Percentiles rank a stretch among this genome's conserved stretches.
phyloP scores from a whole-genome alignment of 306 rosid species.

The Notholithocarpus densiflorus region DNA sequence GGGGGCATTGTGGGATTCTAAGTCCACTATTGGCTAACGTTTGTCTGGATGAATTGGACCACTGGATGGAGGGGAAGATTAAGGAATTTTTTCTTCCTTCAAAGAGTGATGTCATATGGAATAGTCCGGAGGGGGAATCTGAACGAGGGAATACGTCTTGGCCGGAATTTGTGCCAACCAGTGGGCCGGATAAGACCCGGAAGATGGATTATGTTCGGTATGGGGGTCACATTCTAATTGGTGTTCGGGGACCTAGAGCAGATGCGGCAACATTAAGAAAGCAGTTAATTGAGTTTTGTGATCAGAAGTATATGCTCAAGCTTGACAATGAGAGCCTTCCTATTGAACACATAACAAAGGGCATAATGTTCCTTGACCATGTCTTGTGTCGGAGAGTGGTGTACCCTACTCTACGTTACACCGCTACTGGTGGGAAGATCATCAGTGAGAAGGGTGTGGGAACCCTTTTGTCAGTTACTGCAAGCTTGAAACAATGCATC shows the following conservation, averaged over 20 bases:
- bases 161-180: slow-evolving; percentile 98
- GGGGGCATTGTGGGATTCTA: slow-evolving; percentile 94
- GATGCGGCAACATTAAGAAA: slow-evolving; percentile 83
- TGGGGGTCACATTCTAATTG: slow-evolving; percentile 91
- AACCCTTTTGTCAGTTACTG: slow-evolving; percentile 87
- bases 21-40: slow-evolving; percentile 80
- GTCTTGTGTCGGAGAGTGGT: slow-evolving; percentile 92
- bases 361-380: slow-evolving; percentile 93
- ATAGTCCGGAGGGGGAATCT: slow-evolving; percentile 69
- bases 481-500: slow-evolving; percentile 90
- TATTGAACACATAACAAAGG: slow-evolving; percentile 93
- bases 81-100: slow-evolving; percentile 84
- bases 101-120: slow-evolving; percentile 97
- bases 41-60: slow-evolving; percentile 84
- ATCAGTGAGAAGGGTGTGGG: slow-evolving; percentile 97
- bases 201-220: slow-evolving; percentile 82
- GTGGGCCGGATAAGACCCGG: slow-evolving; percentile 96
- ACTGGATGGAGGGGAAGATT: slow-evolving; percentile 90
- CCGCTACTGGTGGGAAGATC: slow-evolving; percentile 92
- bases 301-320: slow-evolving; percentile 83
- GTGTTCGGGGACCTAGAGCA: slow-evolving; percentile 87
- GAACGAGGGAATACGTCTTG: slow-evolving; percentile 95
- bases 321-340: slow-evolving; percentile 94
- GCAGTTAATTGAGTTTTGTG: slow-evolving; percentile 86
- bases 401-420: slow-evolving; percentile 92